Conservation (phyloP, 768 basidiomycete genomes). For the Kwoniella shandongensis region DNA sequence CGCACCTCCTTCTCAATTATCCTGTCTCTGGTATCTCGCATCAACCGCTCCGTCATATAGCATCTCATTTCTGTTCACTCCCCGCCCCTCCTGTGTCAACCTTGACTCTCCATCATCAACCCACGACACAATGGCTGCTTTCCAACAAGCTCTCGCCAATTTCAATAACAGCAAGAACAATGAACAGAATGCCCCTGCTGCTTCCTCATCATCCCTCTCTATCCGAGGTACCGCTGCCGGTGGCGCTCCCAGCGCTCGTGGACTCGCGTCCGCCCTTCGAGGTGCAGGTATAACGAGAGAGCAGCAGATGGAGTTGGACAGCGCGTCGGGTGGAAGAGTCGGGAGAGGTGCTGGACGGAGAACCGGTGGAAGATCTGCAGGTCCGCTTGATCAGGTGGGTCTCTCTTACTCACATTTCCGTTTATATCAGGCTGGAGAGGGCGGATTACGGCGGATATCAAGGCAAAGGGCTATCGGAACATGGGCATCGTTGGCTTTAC, state of each 20-base stretch:
- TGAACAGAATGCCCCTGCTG: conserved; percentile 2
- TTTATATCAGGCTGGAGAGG: conserved; percentile 12
- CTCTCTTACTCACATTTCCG: not conserved
- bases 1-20: conserved; percentile 8
- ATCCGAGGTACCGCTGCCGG: conserved; percentile 34
- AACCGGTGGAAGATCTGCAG: conserved; percentile 24
- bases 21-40: no score
- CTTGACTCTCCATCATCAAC: not conserved
- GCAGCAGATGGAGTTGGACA: conserved; percentile 43
- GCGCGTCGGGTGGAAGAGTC: conserved; percentile 24
- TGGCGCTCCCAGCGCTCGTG: conserved; percentile 18
- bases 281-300: conserved; percentile 35
- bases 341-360: conserved; percentile 22
- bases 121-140: conserved; percentile 21
- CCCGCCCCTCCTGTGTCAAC: not conserved
- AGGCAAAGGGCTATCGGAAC: no score
- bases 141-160: conserved; percentile 38
- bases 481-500: no score
- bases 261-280: conserved; percentile 28
- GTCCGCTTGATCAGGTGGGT: conserved; percentile 46
- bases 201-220: conserved; percentile 14
- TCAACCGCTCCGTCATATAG: no score
- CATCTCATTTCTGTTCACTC: not conserved
- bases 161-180: conserved; percentile 12
- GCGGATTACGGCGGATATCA: no score